A percentile compares a stretch with the other conserved stretches of the same genome.
These are phyloP conservation scores for Nymphaea colorata DNA, from an alignment of 164 flowering plant genomes.

Conservation along the genomic window DNA sequence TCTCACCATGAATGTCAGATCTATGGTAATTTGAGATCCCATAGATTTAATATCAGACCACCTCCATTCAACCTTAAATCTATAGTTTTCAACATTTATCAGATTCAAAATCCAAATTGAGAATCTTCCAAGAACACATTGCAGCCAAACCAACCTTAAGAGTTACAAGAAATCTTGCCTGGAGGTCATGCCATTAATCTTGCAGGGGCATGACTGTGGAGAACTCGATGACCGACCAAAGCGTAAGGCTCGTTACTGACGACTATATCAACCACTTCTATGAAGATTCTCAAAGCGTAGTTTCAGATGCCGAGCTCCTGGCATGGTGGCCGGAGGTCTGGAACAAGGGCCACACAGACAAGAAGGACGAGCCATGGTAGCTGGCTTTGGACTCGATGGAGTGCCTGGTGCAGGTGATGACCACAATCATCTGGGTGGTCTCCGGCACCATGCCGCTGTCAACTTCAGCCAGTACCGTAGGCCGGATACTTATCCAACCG, in stretches of 20 bases:
- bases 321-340: slow-evolving; percentile 70
- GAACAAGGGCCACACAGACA: slow-evolving; percentile 46
- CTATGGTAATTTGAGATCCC: no score
- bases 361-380: slow-evolving; percentile 31
- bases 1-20: no score
- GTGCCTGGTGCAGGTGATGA: slow-evolving; percentile 13
- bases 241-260: slow-evolving; percentile 18
- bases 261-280: slow-evolving; percentile 20
- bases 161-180: not conserved
- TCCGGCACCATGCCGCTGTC: slow-evolving; percentile 25
- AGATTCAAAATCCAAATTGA: no score
- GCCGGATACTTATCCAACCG: slow-evolving; percentile 49
- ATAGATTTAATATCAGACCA: no score
- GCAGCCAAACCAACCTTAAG: no score
- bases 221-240: slow-evolving; percentile 20
- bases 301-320: slow-evolving; percentile 58
- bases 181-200: not conserved
- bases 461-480: slow-evolving; percentile 24
- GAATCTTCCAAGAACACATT: no score
- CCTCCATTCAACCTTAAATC: no score
- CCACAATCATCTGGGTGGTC: slow-evolving; percentile 25
- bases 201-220: slow-evolving; percentile 25
- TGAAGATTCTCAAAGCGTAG: slow-evolving; percentile 11
- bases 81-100: no score
- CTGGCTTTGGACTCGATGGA: slow-evolving; percentile 12